Percentiles rank a stretch among this genome's conserved stretches.
Conservation (phyloP, 2,329 filamentous ascomycete genomes). For the Aspergillus fischeri region DNA sequence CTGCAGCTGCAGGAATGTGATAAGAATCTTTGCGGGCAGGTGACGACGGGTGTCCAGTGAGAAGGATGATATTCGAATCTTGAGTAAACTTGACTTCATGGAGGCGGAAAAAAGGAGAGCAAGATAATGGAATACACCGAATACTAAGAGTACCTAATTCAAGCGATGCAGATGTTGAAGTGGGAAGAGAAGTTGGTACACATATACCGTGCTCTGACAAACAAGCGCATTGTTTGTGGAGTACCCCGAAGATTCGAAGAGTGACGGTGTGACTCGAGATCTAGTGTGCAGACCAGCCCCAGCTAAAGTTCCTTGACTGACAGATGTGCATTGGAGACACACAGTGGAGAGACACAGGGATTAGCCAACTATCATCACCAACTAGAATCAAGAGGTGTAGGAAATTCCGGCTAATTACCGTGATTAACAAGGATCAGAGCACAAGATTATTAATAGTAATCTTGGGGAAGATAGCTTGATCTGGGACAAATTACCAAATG, state of each 20-base stretch:
- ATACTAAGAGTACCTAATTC: neutral
- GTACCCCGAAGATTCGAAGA: neutral
- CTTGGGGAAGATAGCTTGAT: neutral
- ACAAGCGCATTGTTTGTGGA: neutral
- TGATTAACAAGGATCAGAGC: neutral
- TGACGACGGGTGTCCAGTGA: neutral
- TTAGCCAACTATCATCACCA: neutral
- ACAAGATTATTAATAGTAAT: constrained; percentile 6
- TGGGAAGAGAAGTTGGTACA: neutral
- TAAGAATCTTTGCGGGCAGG: constrained; percentile 8
- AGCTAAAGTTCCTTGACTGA: neutral
- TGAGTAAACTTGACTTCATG: neutral
- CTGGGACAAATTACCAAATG: neutral
- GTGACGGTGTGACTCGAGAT: constrained; percentile 15
- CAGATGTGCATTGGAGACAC: too few species aligned
- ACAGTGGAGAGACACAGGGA: too few species aligned
- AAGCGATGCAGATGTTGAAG: neutral
- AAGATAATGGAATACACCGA: neutral
- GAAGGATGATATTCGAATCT: neutral
- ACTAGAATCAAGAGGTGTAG: constrained; percentile 5
- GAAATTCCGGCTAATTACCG: constrained; percentile 10
- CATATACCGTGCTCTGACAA: neutral
- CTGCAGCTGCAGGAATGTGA: constrained; percentile 17
- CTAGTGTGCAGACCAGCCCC: constrained; percentile 13
- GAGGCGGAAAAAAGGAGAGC: neutral